Conservation (phyloP, 495 filamentous ascomycete species). For the Recurvomyces mirabilis region DNA sequence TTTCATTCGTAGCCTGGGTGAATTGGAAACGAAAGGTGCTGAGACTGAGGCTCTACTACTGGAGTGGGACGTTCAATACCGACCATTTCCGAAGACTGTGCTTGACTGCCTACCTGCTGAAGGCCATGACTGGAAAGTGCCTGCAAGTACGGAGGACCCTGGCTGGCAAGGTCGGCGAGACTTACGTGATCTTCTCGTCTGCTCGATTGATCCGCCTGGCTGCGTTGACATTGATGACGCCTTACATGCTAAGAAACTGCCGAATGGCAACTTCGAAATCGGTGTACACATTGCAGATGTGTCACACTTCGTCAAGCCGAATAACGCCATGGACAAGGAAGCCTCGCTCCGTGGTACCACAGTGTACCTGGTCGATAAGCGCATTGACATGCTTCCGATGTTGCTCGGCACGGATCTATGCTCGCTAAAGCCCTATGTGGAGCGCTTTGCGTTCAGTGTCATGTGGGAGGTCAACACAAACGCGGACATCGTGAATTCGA, state of each 20-base stretch:
- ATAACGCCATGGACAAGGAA: constrained; percentile 93
- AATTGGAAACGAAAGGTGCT: constrained; percentile 86
- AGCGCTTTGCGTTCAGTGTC: constrained; percentile 91
- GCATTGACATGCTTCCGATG: constrained; percentile 97
- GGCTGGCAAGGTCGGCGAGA: constrained; percentile 80
- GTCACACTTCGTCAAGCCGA: constrained; percentile 94
- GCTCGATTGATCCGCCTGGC: constrained; percentile 91
- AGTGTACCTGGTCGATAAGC: constrained; percentile 95
- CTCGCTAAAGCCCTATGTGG: constrained; percentile 93
- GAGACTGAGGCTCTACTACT: constrained; percentile 91
- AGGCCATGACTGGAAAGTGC: constrained; percentile 91
- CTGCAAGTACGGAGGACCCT: constrained; percentile 57
- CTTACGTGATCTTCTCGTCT: constrained; percentile 74
- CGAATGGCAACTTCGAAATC: constrained; percentile 91
- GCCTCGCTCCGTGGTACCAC: constrained; percentile 89
- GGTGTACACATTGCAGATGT: constrained; percentile 99
- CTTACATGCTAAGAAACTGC: constrained; percentile 70
- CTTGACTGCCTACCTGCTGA: constrained; percentile 84
- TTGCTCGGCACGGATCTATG: constrained; percentile 92
- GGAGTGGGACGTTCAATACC: constrained; percentile 95
- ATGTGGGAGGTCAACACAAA: constrained; percentile 84
- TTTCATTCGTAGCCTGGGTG: constrained; percentile 84
- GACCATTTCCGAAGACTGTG: constrained; percentile 90
- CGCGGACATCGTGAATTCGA: constrained; percentile 67
- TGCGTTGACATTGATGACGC: constrained; percentile 99